phyloP scores from a whole-genome alignment of 495 filamentous ascomycete genomes.

The Thermothielavioides terrestris region DNA sequence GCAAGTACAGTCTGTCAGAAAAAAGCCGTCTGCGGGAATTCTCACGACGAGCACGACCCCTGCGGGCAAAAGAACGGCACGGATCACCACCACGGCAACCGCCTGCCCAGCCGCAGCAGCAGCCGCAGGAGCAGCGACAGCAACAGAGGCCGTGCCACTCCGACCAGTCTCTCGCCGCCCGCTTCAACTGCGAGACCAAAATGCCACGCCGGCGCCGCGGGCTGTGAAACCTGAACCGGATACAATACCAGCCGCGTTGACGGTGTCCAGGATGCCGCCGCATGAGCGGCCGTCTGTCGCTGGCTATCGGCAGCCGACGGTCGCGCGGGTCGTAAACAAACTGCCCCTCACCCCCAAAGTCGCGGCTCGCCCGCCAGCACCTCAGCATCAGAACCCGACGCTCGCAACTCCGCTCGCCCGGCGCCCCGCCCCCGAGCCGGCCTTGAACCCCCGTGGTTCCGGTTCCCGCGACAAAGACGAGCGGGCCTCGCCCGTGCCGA shows the following conservation, averaged over 20 bases:
- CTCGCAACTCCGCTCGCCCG: slow-evolving; percentile 26
- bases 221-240: slow-evolving; percentile 27
- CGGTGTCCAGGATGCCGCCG: slow-evolving; percentile 25
- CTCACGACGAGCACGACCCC: slow-evolving; percentile 23
- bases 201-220: slow-evolving; percentile 29
- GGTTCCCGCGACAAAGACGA: slow-evolving; percentile 17
- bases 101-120: slow-evolving; percentile 6
- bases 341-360: slow-evolving; percentile 41
- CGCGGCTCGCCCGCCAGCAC: slow-evolving; percentile 21
- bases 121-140: slow-evolving; percentile 5
- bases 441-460: slow-evolving; percentile 8
- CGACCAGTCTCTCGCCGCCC: slow-evolving; percentile 13
- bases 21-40: slow-evolving; percentile 24
- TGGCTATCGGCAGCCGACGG: slow-evolving; percentile 28
- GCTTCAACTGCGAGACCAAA: slow-evolving; percentile 33
- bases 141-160: background rate
- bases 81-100: slow-evolving; percentile 21
- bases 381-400: slow-evolving; percentile 26
- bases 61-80: slow-evolving; percentile 19
- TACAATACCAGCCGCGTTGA: slow-evolving; percentile 19
- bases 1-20: slow-evolving; percentile 5
- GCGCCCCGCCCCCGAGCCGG: slow-evolving; percentile 20
- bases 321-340: slow-evolving; percentile 33
- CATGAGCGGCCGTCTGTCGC: slow-evolving; percentile 19
- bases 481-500: slow-evolving; percentile 37